These are phyloP conservation scores for Ormosia semicastrata DNA, from an alignment of 306 rosid species.

Conservation along the genomic window DNA sequence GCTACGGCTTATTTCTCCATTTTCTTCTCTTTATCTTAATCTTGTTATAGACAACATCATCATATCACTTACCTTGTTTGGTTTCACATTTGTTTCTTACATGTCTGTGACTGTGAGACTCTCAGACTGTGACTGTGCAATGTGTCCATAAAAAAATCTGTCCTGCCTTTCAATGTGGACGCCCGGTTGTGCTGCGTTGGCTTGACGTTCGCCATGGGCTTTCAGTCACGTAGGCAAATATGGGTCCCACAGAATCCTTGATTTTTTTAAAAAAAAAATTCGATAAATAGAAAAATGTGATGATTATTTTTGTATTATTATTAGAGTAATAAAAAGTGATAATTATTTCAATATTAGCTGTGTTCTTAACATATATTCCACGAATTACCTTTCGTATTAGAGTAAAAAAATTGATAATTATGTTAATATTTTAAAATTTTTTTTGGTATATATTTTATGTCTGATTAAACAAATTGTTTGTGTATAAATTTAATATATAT, in stretches of 20 bases:
- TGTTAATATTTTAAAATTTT: too few species aligned
- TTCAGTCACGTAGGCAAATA: neutral
- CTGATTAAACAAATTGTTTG: too few species aligned
- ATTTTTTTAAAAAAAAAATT: too few species aligned
- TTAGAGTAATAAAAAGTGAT: too few species aligned
- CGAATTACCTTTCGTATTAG: too few species aligned
- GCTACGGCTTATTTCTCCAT: conserved; percentile 39
- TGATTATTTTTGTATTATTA: too few species aligned
- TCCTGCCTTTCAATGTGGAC: neutral
- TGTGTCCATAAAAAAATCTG: conserved; percentile 26
- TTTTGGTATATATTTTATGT: too few species aligned
- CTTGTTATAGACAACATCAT: neutral
- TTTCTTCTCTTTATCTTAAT: neutral
- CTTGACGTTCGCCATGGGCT: neutral
- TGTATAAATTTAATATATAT: too few species aligned
- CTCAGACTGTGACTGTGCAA: neutral
- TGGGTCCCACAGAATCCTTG: neutral
- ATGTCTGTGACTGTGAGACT: neutral
- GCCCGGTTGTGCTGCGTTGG: conserved; percentile 19
- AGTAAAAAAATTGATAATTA: too few species aligned
- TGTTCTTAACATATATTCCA: too few species aligned
- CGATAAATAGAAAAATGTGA: too few species aligned
- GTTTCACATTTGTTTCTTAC: conserved; percentile 23
- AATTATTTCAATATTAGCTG: too few species aligned
- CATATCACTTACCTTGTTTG: conserved; percentile 14